phyloP scores from a whole-genome alignment of 2,329 filamentous ascomycete genomes.

The Xylariaceae sp. region DNA sequence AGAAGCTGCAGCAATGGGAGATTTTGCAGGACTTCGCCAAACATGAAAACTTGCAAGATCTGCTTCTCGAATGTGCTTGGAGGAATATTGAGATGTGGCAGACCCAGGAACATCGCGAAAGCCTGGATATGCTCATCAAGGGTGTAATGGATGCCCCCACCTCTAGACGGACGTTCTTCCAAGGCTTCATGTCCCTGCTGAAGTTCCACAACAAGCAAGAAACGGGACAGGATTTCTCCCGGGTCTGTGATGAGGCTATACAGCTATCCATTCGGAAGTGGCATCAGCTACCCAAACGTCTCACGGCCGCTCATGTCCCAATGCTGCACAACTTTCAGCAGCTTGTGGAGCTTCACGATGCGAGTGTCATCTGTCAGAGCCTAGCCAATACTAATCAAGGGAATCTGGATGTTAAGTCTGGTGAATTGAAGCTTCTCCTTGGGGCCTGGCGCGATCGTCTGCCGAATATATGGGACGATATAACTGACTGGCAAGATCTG shows the following conservation, averaged over 20 bases:
- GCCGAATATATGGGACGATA: conserved; percentile 98
- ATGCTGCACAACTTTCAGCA: conserved; percentile 97
- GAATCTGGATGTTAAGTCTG: conserved; percentile 90
- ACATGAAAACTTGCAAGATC: conserved; percentile 96
- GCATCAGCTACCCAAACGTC: conserved; percentile 91
- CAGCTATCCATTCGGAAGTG: conserved; percentile 96
- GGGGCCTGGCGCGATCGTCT: conserved; percentile 93
- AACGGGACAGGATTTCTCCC: conserved; percentile 70
- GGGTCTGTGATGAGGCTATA: conserved; percentile 92
- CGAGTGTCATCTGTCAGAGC: conserved; percentile 91
- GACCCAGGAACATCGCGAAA: conserved; percentile 76
- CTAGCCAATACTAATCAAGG: conserved; percentile 73
- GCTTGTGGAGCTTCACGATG: conserved; percentile 93
- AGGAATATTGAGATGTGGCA: conserved; percentile 94
- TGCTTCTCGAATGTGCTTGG: conserved; percentile 93
- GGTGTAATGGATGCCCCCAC: conserved; percentile 97
- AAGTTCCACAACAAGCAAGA: conserved; percentile 92
- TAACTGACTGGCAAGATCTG: conserved; percentile 97
- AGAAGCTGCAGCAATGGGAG: conserved; percentile 99
- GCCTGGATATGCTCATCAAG: conserved; percentile 89
- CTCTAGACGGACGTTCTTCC: conserved; percentile 90
- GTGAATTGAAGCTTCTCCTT: conserved; percentile 88
- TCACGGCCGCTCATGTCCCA: conserved; percentile 93
- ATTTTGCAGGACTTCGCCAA: conserved; percentile 96
- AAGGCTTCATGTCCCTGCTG: conserved; percentile 93